Conservation (phyloP, 31 red algal species). For the Endocladia muricata region DNA sequence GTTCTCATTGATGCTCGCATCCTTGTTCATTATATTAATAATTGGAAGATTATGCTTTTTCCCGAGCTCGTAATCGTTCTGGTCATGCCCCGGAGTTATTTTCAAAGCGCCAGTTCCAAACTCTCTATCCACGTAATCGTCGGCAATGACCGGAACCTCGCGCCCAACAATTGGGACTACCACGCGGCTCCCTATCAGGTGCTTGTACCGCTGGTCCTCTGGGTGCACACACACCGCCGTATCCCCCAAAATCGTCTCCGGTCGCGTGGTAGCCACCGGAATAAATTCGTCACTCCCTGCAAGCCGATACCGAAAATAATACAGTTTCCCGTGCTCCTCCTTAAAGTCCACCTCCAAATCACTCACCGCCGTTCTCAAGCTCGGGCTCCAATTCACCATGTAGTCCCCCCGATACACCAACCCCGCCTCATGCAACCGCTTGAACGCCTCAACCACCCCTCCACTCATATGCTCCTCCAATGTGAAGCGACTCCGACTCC, state of each 20-base stretch:
- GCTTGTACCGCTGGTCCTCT: constrained; percentile 70
- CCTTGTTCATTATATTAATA: constrained; percentile 90
- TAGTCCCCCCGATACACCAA: constrained; percentile 89
- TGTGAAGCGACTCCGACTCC: constrained; percentile 91
- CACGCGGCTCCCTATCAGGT: constrained; percentile 58
- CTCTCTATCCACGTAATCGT: constrained; percentile 87
- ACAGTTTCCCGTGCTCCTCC: constrained; percentile 91
- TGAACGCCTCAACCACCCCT: constrained; percentile 87
- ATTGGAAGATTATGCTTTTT: constrained; percentile 78
- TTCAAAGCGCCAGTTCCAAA: constrained; percentile 98
- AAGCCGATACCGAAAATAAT: constrained; percentile 88
- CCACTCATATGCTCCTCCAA: constrained; percentile 58
- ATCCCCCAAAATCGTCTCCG: constrained; percentile 97
- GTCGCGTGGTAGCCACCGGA: constrained; percentile 89
- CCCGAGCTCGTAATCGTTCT: constrained; percentile 90
- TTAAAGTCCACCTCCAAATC: constrained; percentile 94
- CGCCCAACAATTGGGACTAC: constrained; percentile 71
- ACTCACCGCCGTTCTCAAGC: constrained; percentile 80
- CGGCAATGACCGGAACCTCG: constrained; percentile 80
- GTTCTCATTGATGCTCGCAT: constrained; percentile 77
- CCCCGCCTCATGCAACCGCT: constrained; percentile 81
- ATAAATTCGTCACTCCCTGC: constrained; percentile 54
- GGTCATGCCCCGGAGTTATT: constrained; percentile 95
- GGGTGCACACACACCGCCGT: constrained; percentile 93
- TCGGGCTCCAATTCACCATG: constrained; percentile 99